phyloP scores from a whole-genome alignment of 352 stramenopile species.

The Pythium biforme region DNA sequence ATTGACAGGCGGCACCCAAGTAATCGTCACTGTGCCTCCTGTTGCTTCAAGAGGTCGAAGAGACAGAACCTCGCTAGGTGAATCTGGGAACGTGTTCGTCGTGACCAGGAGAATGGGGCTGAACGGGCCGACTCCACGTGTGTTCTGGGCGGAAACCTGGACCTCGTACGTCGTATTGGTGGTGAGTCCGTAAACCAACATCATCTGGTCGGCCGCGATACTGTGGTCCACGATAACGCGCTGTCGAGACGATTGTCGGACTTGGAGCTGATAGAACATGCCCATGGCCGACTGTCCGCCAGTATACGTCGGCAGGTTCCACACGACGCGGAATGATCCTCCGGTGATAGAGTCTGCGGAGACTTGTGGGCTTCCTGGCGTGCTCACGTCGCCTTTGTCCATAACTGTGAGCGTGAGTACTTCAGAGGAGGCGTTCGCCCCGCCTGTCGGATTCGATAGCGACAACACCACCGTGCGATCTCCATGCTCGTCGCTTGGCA shows the following conservation, averaged over 20 bases:
- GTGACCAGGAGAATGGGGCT: conserved; percentile 7
- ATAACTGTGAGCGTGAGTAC: conserved; percentile 29
- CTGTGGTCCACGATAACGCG: not conserved
- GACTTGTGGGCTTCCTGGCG: conserved; percentile 29
- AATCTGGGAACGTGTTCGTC: conserved; percentile 24
- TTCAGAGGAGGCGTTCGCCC: conserved; percentile 15
- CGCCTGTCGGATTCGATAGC: conserved; percentile 32
- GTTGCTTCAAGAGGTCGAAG: conserved; percentile 18
- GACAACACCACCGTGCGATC: conserved; percentile 28
- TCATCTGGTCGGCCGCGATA: not conserved
- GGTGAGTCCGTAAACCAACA: conserved; percentile 24
- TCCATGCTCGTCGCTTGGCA: conserved; percentile 33
- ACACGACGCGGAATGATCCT: conserved; percentile 31
- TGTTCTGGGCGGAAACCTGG: conserved; percentile 27
- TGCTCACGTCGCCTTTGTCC: conserved; percentile 44
- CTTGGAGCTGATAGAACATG: conserved; percentile 22
- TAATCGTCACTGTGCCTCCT: conserved; percentile 30
- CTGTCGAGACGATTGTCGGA: conserved; percentile 8
- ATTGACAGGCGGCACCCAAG: conserved; percentile 35
- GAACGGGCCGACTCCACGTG: conserved; percentile 30
- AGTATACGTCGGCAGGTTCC: conserved; percentile 26
- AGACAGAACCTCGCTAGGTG: conserved; percentile 24
- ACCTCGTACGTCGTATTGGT: conserved; percentile 32
- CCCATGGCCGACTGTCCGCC: conserved; percentile 22
- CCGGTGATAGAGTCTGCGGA: conserved; percentile 17